A percentile compares a stretch with the other conserved stretches of the same genome.
Evolutionary conservation across 2,329 filamentous ascomycete genomes (phyloP).

Genomic region (Pseudocercospora ulei): DNA sequence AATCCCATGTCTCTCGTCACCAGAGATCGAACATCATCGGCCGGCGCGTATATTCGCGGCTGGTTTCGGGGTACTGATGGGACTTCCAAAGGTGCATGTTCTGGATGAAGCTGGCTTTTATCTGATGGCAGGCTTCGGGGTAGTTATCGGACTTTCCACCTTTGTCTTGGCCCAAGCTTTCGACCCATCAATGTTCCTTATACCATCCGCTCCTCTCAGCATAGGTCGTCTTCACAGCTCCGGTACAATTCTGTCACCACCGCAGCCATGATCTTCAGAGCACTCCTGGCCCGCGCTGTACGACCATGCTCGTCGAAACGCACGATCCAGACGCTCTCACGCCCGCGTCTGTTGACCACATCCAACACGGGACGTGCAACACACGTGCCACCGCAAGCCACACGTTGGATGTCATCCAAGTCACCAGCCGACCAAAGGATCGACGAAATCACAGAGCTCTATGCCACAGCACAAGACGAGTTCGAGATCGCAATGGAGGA

Average conservation of each 20-base stretch:
- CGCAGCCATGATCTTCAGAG: conserved; percentile 21
- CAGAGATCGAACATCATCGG: conserved; percentile 13
- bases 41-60: conserved; percentile 7
- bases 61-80: background rate
- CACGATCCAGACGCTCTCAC: conserved; percentile 20
- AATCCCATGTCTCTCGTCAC: conserved; percentile 36
- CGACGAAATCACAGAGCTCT: conserved; percentile 38
- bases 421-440: conserved; percentile 35
- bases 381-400: conserved; percentile 23
- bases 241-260: background rate
- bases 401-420: conserved; percentile 28
- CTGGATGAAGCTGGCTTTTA: background rate
- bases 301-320: conserved; percentile 19
- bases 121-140: too few relatives aligned
- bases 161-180: background rate
- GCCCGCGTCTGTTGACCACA: conserved; percentile 15
- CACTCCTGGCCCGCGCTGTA: conserved; percentile 17
- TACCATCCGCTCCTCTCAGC: background rate
- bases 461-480: conserved; percentile 35
- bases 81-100: conserved; percentile 3
- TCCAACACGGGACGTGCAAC: conserved; percentile 22
- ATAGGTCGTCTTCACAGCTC: background rate
- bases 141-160: too few relatives aligned
- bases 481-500: conserved; percentile 47
- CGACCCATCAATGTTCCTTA: background rate